Conservation (phyloP, 345 rosid genomes). For the Aquilaria malaccensis region DNA sequence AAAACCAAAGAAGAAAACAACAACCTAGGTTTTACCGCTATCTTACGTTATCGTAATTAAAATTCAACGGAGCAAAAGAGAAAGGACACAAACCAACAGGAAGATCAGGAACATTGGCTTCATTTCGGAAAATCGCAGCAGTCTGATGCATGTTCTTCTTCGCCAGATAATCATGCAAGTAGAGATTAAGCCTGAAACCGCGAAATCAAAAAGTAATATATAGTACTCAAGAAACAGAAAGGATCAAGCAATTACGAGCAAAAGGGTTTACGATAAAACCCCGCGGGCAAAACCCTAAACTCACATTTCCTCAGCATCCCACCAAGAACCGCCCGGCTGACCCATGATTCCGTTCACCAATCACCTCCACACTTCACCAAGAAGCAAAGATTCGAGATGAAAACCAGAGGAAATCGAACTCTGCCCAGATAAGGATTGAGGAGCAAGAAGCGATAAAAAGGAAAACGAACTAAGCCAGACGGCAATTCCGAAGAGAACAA, state of each 20-base stretch:
- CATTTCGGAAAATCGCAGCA: slow-evolving; percentile 24
- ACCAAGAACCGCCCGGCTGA: background rate
- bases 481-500: no score
- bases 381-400: no score
- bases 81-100: slow-evolving; percentile 19
- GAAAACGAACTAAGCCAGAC: no score
- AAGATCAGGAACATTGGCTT: slow-evolving; percentile 17
- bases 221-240: background rate
- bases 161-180: slow-evolving; percentile 33
- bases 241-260: background rate
- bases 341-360: no score
- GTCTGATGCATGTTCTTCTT: slow-evolving; percentile 23
- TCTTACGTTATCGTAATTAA: no score
- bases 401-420: no score
- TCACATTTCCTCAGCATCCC: slow-evolving; percentile 15
- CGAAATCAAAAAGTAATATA: slow-evolving; percentile 6
- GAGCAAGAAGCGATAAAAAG: no score
- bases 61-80: background rate
- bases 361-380: no score
- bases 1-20: background rate
- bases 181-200: slow-evolving; percentile 24
- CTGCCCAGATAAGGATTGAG: no score
- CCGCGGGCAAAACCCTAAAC: background rate
- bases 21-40: no score
- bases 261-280: background rate